A percentile compares a stretch with the other conserved stretches of the same genome.
These are phyloP conservation scores for Vitis riparia DNA, from an alignment of 164 flowering plant species.

Conservation along the genomic window DNA sequence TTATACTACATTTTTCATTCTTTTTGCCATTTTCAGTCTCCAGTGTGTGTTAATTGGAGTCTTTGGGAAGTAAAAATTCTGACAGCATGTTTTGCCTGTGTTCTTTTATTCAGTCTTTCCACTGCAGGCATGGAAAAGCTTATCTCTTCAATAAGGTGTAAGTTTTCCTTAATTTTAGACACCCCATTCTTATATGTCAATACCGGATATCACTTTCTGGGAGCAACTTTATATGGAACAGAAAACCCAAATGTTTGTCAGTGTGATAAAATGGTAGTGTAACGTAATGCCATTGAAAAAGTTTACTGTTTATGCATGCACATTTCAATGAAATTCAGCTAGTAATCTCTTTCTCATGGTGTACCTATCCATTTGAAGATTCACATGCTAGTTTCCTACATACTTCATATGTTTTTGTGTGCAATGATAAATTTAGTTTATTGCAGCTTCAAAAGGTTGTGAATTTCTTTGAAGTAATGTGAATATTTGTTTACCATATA, in stretches of 20 bases:
- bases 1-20: not conserved
- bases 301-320: too few relatives aligned
- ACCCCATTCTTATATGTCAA: not conserved
- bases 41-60: conserved; percentile 10
- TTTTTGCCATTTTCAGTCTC: not conserved
- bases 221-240: not conserved
- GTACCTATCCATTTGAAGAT: too few relatives aligned
- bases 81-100: conserved; percentile 26
- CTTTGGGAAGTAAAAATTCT: conserved; percentile 24
- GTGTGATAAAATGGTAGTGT: too few relatives aligned
- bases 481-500: too few relatives aligned
- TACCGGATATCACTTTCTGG: not conserved
- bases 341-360: too few relatives aligned
- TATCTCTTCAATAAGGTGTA: conserved; percentile 79
- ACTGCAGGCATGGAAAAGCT: conserved; percentile 73
- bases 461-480: too few relatives aligned
- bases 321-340: too few relatives aligned
- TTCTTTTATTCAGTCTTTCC: conserved; percentile 56
- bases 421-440: too few relatives aligned
- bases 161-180: conserved; percentile 39
- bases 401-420: too few relatives aligned
- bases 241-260: not conserved
- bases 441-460: too few relatives aligned
- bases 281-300: not conserved
- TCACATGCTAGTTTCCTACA: too few relatives aligned